Conservation (phyloP, 208 protist species). For the Leishmania arabica region DNA sequence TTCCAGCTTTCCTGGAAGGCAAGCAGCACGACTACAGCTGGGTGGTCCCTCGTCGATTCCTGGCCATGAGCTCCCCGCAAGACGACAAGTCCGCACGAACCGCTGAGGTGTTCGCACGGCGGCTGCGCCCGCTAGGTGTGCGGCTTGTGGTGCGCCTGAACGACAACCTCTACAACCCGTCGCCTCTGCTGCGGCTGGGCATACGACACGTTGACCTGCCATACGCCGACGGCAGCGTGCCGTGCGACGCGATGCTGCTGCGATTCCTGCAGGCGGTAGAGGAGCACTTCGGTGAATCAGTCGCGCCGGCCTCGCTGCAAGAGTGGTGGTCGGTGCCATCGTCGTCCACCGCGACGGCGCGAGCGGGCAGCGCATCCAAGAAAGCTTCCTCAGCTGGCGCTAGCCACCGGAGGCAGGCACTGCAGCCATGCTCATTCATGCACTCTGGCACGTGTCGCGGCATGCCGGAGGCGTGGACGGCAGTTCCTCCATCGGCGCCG, state of each 20-base stretch:
- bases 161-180: conserved; percentile 89
- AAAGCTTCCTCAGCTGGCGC: not conserved
- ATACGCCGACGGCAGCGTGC: conserved; percentile 93
- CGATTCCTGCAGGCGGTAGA: conserved; percentile 91
- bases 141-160: conserved; percentile 95
- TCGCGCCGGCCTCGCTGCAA: conserved; percentile 14
- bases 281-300: conserved; percentile 39
- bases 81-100: conserved; percentile 35
- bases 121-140: conserved; percentile 76
- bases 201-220: conserved; percentile 94
- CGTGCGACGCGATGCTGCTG: conserved; percentile 82
- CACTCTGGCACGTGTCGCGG: conserved; percentile 41
- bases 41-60: conserved; percentile 93
- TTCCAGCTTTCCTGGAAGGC: conserved; percentile 85
- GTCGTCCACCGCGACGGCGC: not conserved
- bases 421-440: conserved; percentile 16
- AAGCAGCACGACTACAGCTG: conserved; percentile 94
- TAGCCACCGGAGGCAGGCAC: not conserved
- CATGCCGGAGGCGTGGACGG: conserved; percentile 42
- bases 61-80: conserved; percentile 91
- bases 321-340: conserved; percentile 28
- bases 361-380: conserved; percentile 5
- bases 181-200: conserved; percentile 80
- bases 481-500: not conserved
- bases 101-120: conserved; percentile 48